phyloP scores from a whole-genome alignment of 1,284 basidiomycete species.

The Erythrobasidium hasegawianum region DNA sequence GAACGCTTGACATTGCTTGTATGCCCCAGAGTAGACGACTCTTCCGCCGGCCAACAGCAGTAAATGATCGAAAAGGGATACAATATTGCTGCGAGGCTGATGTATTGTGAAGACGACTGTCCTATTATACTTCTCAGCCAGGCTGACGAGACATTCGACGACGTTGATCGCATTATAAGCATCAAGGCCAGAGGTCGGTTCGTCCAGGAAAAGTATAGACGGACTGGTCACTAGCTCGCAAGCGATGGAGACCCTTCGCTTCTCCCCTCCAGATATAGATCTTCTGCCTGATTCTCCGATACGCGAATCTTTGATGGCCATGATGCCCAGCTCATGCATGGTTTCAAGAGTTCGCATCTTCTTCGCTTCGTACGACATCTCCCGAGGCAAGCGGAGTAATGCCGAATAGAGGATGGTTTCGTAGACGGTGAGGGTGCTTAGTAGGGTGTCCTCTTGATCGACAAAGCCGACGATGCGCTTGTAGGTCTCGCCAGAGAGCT shows the following conservation, averaged over 20 bases:
- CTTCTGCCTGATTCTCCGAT: conserved; percentile 82
- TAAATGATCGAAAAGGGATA: conserved; percentile 88
- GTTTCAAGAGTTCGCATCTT: conserved; percentile 91
- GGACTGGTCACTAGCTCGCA: conserved; percentile 96
- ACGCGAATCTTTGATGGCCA: conserved; percentile 81
- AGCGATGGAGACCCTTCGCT: conserved; percentile 92
- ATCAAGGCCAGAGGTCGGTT: conserved; percentile 78
- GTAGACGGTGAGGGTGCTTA: conserved; percentile 94
- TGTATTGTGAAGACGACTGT: conserved; percentile 97
- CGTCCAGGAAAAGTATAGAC: conserved; percentile 90
- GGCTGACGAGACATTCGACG: conserved; percentile 76
- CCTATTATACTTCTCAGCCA: conserved; percentile 85
- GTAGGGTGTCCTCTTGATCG: conserved; percentile 95
- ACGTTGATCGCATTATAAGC: conserved; percentile 95
- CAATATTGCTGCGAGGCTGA: conserved; percentile 96
- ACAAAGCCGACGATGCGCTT: conserved; percentile 86
- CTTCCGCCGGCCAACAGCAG: conserved; percentile 79
- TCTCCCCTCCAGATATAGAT: conserved; percentile 93
- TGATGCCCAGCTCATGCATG: conserved; percentile 88
- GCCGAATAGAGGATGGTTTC: conserved; percentile 95
- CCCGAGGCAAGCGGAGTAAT: conserved; percentile 77
- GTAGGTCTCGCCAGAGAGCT: conserved; percentile 71
- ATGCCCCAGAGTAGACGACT: conserved; percentile 75
- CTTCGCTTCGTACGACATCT: conserved; percentile 92
- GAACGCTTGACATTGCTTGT: conserved; percentile 70